Base-by-base conservation (phyloP, 1,139 yeast genomes). In the Zygosaccharomyces sapae region DNA sequence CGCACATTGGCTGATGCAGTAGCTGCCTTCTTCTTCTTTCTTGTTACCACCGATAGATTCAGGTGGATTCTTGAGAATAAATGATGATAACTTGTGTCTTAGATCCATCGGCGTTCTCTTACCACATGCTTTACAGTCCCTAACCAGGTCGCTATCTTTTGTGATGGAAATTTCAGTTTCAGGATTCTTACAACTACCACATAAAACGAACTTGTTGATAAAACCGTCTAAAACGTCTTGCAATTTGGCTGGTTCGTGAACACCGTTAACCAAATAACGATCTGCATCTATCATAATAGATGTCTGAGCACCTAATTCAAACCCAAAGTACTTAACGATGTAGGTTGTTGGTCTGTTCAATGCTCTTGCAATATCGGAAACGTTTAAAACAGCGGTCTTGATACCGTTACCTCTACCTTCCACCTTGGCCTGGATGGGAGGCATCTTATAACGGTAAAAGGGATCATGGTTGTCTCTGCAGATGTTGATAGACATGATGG, bases 371-470 rank as follows among this genome's bases (percentile, higher is more conserved):
- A 92, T 97, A 66, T 92, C 98, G 34, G 86, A 74, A 51, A 89
- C 81, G 70, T 92, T 94, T 57, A 88, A 80, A 50, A 94, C 83
- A 49, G 94, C 95, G 27, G 98, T 92, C 70, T 89, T 90, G 73
- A 92, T 92, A 79, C 98, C 98, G 73, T 92, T 92, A 74, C 98
- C 98, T 69, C 96, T 81, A 69, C 98, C 98, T 74, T 92, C 98
- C 58, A 89, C 89, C 79, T 94, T 92, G 57, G 97, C 88, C 73
- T 87, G 94, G 71, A 92, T 83, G 43, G 94, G 84, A 66, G 98
- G 98, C 98, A 92, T 92, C 76, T 92, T 92, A 73, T 92, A 92
- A 74, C 98, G 96, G 80, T 94, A 92, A 71, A 92, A 92, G 45
- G 97, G 97, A 75, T 92, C 98, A 66, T 86, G 83, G 75, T 92